Base-by-base conservation (phyloP, 176 grass and related monocot genomes). In the Avena sativa region DNA sequence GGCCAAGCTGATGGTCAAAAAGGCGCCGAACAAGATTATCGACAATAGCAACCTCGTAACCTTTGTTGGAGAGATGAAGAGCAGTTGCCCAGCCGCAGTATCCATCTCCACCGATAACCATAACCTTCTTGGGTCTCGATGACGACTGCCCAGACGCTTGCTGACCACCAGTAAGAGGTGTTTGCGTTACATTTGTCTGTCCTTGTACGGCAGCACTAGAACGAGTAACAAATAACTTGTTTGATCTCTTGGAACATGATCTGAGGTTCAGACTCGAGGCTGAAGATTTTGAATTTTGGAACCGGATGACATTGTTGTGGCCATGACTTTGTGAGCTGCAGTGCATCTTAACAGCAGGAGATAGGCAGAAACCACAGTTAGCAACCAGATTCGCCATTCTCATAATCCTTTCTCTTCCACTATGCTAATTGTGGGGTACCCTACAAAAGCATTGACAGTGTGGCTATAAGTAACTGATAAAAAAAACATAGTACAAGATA, bases 51-150 rank as follows among this genome's bases (percentile, higher is more conserved):
- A 98, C 96, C 70, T 98, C 96, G 20, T 98, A 95, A 51, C 96
- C 96, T 90, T 95, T 98, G 79, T 93, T 98, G 23, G 96, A 98
- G 74, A 98, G 93, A 83, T 95, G 92, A 87, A 98, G 91, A 52
- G 93, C 93, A 50, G 93, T 98, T 77, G 93, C 93, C 96, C 96
- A 98, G 34, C 96, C 96, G 30, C 96, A 98, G 70, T 98, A 98
- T 6, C 96, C 96, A 92, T 98, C 96, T 74, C 96, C 96, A 66
- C 96, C 96, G n/a, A 98, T 98, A 75, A 98, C 86, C 96, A 98
- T 98, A 20, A 98, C 92, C 50, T 94, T 98, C 82, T 91, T 93
- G 56, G 89, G 76, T 76, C 92, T 98, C 25, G 84, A 87, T 26
- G 78, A 89, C 71, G 91, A 92, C 16, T 87, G 80, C 38, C 30